A percentile compares a stretch with the other conserved stretches of the same genome.
phyloP scores from a whole-genome alignment of 257 asterid genomes.

The Solanum sejunctum region DNA sequence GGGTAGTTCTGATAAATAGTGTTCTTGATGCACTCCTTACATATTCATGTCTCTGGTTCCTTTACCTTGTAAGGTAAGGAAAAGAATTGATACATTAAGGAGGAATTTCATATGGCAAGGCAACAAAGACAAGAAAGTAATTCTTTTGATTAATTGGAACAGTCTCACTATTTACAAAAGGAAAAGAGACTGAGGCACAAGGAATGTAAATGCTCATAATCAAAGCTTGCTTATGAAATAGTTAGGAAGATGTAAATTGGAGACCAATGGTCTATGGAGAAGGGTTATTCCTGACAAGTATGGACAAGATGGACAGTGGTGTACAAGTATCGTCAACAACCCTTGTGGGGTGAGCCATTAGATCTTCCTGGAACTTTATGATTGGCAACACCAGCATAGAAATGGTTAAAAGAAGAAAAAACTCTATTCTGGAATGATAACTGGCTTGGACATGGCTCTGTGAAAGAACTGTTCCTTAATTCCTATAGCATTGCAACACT shows the following conservation, averaged over 20 bases:
- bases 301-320: neutral
- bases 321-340: neutral
- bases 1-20: neutral
- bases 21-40: neutral
- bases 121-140: neutral
- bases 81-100: neutral
- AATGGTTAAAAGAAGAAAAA: neutral
- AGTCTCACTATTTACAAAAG: neutral
- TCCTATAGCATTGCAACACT: neutral
- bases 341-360: neutral
- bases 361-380: neutral
- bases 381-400: neutral
- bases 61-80: neutral
- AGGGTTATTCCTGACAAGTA: neutral
- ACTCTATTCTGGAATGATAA: neutral
- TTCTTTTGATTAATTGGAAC: neutral
- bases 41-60: neutral
- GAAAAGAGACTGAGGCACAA: neutral
- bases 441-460: neutral
- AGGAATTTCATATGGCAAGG: neutral
- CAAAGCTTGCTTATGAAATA: neutral
- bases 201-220: neutral
- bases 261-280: neutral
- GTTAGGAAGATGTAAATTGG: neutral
- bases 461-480: neutral